Base-by-base conservation (phyloP, 2,329 filamentous ascomycete genomes). In the Lomentospora prolificans region DNA sequence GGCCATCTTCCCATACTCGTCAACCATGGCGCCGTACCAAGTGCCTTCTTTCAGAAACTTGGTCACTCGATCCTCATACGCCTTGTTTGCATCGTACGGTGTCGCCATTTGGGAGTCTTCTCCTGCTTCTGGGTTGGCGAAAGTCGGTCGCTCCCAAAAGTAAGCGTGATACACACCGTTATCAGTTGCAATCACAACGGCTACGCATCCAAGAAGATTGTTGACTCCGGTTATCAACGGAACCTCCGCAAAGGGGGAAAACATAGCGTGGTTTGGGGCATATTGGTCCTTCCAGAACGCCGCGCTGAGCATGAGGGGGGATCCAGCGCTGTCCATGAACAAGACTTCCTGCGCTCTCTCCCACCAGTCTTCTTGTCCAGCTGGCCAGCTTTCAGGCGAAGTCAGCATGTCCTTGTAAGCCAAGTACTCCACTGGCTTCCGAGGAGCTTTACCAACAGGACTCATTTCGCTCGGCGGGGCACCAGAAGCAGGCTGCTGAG, bases 61-160 rank as follows among this genome's bases (percentile, higher is more conserved):
- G n/a, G 46, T 51, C 28, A 56, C 55, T 17, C 55, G 46, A 14
- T 46, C 22, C 22, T 51, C 27, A 22, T 46, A 54, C 12, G 24
- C 25, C 46, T 28, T 12, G 14, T 51, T 10, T 24, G 14, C n/a
- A 19, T 51, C 55, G 31, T 46, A 50, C n/a, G 9, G 17, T 8
- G 17, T 12, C 8, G 30, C 5, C 9, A 25, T 33, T 12, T 14
- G 22, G 25, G 50, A n/a, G 19, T 46, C 48, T 19, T 51, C 24
- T 17, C 17, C 4, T 4, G 10, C 19, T 17, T 22, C 19, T 6
- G 55, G 55, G n/a, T 27, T 33, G 9, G 4, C 33, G 27, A 56
- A 56, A 6, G 55, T 51, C 30, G 55, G 55, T 9, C 19, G n/a
- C 22, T 56, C 46, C 30, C 30, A 56, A 30, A 51, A 51, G 31